These are phyloP conservation scores for Tolypocladium endophyticum DNA, from an alignment of 2,329 filamentous ascomycete species.

Conservation along the genomic window DNA sequence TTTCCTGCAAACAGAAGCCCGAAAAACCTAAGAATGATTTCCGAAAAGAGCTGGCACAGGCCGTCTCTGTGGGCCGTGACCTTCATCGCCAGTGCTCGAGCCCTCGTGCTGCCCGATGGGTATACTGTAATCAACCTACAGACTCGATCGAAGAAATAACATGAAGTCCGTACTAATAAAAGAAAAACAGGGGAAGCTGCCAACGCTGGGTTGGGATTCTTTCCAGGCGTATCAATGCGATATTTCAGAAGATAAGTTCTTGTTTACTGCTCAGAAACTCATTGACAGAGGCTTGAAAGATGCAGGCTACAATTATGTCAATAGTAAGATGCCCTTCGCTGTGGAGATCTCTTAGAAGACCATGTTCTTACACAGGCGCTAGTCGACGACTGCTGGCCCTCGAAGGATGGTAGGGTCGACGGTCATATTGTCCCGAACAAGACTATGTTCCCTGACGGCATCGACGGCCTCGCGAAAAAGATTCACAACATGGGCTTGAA, in stretches of 20 bases:
- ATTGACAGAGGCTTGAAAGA: constrained; percentile 39
- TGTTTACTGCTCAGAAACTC: constrained; percentile 34
- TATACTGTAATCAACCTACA: background rate
- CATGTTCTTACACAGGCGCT: background rate
- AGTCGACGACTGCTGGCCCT: constrained; percentile 51
- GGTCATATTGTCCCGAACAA: constrained; percentile 31
- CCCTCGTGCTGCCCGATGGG: background rate
- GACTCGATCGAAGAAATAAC: background rate
- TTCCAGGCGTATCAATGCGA: constrained; percentile 44
- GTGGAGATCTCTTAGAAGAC: background rate
- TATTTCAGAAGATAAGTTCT: constrained; percentile 37
- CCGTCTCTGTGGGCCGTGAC: background rate
- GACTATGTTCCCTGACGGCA: constrained; percentile 46
- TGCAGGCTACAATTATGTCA: constrained; percentile 46
- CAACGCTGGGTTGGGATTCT: constrained; percentile 37
- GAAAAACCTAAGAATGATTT: background rate
- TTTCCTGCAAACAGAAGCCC: background rate
- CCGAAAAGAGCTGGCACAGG: background rate
- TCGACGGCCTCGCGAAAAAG: constrained; percentile 39
- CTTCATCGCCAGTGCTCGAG: background rate
- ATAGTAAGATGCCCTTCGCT: constrained; percentile 16
- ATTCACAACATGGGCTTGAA: constrained; percentile 49
- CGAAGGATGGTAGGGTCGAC: constrained; percentile 27
- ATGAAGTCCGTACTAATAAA: background rate
- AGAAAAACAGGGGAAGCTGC: constrained; percentile 18